Conservation (phyloP, 345 rosid genomes). For the Pelargonium nanum region DNA sequence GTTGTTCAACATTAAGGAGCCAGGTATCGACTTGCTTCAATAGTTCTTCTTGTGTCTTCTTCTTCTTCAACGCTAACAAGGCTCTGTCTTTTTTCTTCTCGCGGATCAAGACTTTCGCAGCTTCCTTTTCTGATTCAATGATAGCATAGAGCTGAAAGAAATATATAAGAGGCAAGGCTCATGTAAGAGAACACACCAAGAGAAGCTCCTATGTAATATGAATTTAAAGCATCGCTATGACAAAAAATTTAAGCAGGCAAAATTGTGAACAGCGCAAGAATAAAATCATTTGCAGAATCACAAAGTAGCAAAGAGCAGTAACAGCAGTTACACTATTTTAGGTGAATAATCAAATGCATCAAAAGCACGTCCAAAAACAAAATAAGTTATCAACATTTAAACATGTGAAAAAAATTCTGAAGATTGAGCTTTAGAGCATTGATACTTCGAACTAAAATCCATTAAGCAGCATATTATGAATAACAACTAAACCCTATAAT, state of each 20-base stretch:
- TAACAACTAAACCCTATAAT: too few relatives aligned
- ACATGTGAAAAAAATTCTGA: too few relatives aligned
- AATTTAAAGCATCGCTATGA: neutral
- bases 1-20: conserved; percentile 95
- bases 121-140: conserved; percentile 88
- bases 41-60: conserved; percentile 79
- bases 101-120: conserved; percentile 68
- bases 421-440: too few relatives aligned
- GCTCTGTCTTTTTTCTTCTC: conserved; percentile 89
- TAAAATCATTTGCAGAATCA: too few relatives aligned
- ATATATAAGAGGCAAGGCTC: neutral
- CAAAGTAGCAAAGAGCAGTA: too few relatives aligned
- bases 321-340: too few relatives aligned
- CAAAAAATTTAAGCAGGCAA: neutral
- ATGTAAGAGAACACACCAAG: neutral
- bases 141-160: conserved; percentile 58
- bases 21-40: conserved; percentile 86
- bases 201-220: neutral
- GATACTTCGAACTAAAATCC: too few relatives aligned
- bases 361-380: too few relatives aligned
- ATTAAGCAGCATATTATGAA: too few relatives aligned
- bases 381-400: too few relatives aligned
- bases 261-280: too few relatives aligned
- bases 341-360: too few relatives aligned
- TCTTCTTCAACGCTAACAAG: conserved; percentile 86